Percentiles rank a stretch among this genome's conserved stretches.
phyloP scores from a whole-genome alignment of 176 grass and related monocot genomes.

The Guadua angustifolia region DNA sequence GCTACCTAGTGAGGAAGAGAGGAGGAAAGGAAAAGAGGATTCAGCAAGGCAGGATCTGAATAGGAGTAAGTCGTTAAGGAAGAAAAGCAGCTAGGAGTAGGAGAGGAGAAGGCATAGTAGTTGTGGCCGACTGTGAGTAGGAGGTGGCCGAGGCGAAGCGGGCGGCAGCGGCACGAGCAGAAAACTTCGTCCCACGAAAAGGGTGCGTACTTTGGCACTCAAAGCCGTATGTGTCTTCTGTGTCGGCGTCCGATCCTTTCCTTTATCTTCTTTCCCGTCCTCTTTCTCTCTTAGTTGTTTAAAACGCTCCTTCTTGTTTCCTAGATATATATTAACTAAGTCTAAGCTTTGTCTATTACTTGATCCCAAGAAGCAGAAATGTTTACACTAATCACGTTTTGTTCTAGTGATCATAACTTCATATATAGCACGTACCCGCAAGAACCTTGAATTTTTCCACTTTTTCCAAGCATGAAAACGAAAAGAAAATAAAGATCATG shows the following conservation, averaged over 20 bases:
- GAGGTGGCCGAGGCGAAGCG: background rate
- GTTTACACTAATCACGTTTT: background rate
- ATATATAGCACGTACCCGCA: background rate
- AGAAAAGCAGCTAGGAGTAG: conserved; percentile 6
- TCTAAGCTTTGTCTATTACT: background rate
- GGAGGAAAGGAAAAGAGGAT: background rate
- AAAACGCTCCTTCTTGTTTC: background rate
- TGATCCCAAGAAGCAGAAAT: conserved; percentile 41
- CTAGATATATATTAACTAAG: conserved; percentile 16
- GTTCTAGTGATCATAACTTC: background rate
- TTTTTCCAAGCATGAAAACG: background rate
- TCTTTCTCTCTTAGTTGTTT: conserved; percentile 20
- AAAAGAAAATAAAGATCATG: conserved; percentile 31
- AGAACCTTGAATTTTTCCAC: background rate
- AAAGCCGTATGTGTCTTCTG: conserved; percentile 23
- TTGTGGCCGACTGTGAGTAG: background rate
- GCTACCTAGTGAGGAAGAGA: conserved; percentile 20
- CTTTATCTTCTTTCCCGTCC: background rate
- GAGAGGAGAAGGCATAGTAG: background rate
- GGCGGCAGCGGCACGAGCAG: conserved; percentile 40
- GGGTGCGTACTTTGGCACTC: conserved; percentile 25
- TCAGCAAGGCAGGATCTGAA: background rate
- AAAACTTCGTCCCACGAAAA: conserved; percentile 40
- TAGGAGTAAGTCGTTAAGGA: conserved; percentile 16
- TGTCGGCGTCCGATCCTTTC: conserved; percentile 36